Conservation (phyloP, 2,329 filamentous ascomycete genomes). For the Microdochium nivale region DNA sequence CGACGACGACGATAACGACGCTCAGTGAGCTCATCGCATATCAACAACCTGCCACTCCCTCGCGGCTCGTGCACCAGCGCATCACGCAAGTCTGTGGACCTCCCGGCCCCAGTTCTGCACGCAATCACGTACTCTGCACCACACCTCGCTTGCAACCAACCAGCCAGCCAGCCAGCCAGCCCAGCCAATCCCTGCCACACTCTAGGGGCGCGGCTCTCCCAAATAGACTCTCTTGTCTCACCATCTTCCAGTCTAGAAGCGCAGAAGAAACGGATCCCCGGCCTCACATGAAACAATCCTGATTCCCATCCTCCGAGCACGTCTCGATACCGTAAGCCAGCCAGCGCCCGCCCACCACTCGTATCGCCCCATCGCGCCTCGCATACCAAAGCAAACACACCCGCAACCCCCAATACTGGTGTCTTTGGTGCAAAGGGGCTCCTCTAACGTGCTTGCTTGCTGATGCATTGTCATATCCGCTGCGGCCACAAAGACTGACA, state of each 20-base stretch:
- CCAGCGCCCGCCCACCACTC: not conserved
- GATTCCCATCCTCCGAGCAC: not conserved
- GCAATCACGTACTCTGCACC: not conserved
- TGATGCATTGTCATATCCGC: constrained; percentile 2
- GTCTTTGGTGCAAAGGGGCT: no score
- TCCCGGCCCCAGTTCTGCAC: not conserved
- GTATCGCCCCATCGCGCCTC: not conserved
- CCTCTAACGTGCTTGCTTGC: constrained; percentile 1
- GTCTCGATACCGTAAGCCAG: not conserved
- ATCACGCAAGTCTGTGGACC: no score
- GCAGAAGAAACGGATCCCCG: not conserved
- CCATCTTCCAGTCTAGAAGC: not conserved
- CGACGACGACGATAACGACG: no score
- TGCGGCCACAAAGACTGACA: constrained; percentile 4
- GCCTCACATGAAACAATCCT: not conserved
- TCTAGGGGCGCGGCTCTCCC: not conserved
- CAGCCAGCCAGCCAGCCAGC: not conserved
- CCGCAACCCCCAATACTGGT: not conserved
- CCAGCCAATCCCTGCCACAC: not conserved
- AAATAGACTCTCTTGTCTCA: not conserved
- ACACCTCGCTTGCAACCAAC: not conserved
- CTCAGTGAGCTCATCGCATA: not conserved
- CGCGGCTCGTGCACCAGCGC: no score
- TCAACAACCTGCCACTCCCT: not conserved
- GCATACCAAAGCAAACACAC: not conserved